Percentiles rank a stretch among this genome's conserved stretches.
Conservation (phyloP, 2,329 filamentous ascomycete species). For the Coleophoma eucalyptorum region DNA sequence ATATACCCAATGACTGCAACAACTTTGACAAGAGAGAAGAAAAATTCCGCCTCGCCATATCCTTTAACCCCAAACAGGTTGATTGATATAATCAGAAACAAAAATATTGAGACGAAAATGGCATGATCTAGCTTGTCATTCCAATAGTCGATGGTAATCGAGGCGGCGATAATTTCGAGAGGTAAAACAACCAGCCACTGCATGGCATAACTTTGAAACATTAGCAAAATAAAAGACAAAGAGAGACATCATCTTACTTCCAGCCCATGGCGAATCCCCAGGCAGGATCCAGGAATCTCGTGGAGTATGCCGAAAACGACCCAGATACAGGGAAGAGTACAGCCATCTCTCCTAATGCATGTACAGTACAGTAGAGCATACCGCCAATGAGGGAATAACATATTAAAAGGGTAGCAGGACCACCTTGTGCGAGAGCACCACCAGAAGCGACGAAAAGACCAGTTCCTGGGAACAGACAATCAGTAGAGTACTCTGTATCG, state of each 20-base stretch:
- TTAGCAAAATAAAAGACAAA: no score
- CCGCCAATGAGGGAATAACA: constrained; percentile 76
- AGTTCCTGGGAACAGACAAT: constrained; percentile 48
- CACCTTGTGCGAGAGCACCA: constrained; percentile 64
- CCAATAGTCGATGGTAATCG: constrained; percentile 83
- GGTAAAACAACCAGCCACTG: constrained; percentile 85
- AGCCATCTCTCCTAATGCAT: constrained; percentile 87
- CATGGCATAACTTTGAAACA: constrained; percentile 64
- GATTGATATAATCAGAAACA: constrained; percentile 70
- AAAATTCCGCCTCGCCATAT: constrained; percentile 86
- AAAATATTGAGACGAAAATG: constrained; percentile 81
- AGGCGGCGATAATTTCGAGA: constrained; percentile 82
- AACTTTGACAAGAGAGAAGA: constrained; percentile 84
- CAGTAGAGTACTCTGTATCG: not conserved
- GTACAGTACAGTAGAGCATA: constrained; percentile 91
- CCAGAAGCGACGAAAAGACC: constrained; percentile 87
- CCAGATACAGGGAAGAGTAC: constrained; percentile 88
- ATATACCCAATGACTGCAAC: constrained; percentile 85
- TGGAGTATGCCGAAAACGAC: constrained; percentile 89
- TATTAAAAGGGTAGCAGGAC: constrained; percentile 73
- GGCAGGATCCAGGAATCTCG: constrained; percentile 85
- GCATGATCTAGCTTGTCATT: constrained; percentile 58
- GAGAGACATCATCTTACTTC: constrained; percentile 44
- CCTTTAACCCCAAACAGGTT: constrained; percentile 86
- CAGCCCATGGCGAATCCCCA: constrained; percentile 96